These are phyloP conservation scores for Berberis vulgaris DNA, from an alignment of 164 flowering plant genomes.

Conservation along the genomic window DNA sequence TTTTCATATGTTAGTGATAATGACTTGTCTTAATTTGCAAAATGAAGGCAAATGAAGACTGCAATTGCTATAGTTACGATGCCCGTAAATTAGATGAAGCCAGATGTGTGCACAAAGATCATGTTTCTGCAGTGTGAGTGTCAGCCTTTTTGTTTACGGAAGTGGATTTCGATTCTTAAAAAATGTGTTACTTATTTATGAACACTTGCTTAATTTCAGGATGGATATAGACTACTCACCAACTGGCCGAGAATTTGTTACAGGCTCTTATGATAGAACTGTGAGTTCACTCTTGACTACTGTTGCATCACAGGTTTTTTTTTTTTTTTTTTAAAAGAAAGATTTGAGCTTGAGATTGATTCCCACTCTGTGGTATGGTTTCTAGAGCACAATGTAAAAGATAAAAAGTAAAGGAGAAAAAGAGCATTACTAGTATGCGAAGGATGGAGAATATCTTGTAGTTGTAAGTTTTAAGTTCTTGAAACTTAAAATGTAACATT, in stretches of 20 bases:
- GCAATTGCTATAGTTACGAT: slow-evolving; percentile 90
- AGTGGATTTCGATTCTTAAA: not conserved
- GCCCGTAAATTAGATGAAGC: slow-evolving; percentile 73
- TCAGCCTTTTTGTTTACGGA: not conserved
- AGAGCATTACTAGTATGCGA: no score
- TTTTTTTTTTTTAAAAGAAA: not conserved
- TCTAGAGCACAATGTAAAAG: no score
- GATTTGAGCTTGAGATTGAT: no score
- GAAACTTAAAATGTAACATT: no score
- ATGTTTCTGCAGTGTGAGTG: slow-evolving; percentile 94
- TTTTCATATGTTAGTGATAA: not conserved
- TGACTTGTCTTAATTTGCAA: not conserved
- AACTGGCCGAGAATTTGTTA: slow-evolving; percentile 95
- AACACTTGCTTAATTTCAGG: slow-evolving; percentile 24
- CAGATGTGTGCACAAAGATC: slow-evolving; percentile 86
- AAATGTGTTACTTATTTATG: not conserved
- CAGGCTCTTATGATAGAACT: slow-evolving; percentile 95
- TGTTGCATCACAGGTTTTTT: not conserved
- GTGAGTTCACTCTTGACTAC: slow-evolving; percentile 36
- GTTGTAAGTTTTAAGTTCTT: no score
- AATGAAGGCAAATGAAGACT: slow-evolving; percentile 85
- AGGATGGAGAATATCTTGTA: no score
- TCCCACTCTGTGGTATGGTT: no score
- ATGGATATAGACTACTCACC: slow-evolving; percentile 98
- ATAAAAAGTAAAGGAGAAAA: no score